Evolutionary conservation across 805 yeast species (phyloP).

Genomic region (Hyphopichia homilentoma): DNA sequence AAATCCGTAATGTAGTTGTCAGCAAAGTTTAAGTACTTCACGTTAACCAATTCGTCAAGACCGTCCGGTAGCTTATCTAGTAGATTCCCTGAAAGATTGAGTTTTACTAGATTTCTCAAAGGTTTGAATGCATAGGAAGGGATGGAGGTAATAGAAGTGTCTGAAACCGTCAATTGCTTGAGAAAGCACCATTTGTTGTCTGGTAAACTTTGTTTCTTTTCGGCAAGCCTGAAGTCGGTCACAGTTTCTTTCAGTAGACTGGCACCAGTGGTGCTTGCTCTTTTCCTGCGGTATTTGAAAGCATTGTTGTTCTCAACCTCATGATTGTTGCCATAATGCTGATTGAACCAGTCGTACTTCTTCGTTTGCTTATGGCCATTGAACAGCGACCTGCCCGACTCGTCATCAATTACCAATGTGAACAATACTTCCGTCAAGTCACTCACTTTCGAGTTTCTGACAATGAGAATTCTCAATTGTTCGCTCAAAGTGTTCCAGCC

Average conservation of each 20-base stretch:
- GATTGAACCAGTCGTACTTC: conserved; percentile 7
- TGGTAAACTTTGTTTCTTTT: conserved; percentile 8
- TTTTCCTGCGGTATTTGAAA: conserved; percentile 20
- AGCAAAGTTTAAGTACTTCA: conserved; percentile 45
- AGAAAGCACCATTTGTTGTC: conserved; percentile 38
- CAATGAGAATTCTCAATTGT: conserved; percentile 49
- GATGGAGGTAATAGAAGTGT: conserved; percentile 35
- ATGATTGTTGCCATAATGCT: conserved; percentile 7
- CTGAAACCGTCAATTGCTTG: conserved; percentile 39
- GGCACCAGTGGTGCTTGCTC: conserved; percentile 22
- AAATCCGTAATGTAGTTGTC: conserved; percentile 38
- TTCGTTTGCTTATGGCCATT: conserved; percentile 17
- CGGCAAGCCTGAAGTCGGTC: not conserved
- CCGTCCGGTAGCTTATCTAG: conserved; percentile 52
- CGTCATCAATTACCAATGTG: conserved; percentile 53
- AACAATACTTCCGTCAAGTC: conserved; percentile 52
- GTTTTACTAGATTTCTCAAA: conserved; percentile 35
- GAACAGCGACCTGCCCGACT: conserved; percentile 35
- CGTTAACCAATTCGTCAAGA: conserved; percentile 41
- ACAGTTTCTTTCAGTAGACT: conserved; percentile 19
- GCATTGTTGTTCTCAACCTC: conserved; percentile 13
- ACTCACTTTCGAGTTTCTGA: conserved; percentile 47
- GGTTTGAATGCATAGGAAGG: conserved; percentile 37
- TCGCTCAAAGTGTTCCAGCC: conserved; percentile 63
- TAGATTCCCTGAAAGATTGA: conserved; percentile 55